Base-by-base conservation (phyloP, 768 basidiomycete genomes). In the Termitomyces sp. region DNA sequence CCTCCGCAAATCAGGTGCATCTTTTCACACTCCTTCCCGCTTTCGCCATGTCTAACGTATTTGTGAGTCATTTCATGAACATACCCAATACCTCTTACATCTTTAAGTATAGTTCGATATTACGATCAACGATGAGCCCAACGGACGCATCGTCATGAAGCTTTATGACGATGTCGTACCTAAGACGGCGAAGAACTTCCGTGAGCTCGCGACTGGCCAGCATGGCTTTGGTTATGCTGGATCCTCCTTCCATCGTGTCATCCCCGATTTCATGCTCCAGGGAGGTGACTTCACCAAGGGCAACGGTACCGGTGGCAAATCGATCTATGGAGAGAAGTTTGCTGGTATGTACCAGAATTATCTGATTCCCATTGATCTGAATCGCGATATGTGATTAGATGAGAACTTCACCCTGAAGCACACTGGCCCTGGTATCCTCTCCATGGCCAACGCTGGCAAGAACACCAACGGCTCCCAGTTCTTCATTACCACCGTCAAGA, bases 381-480 rank as follows among this genome's bases (percentile, higher is more conserved):
- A 34, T 52, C 57, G 30, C 18, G 46, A 44, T 34, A 11, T 59
- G 13, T 50, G 24, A 54, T 42, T 70, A 83, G 95, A 96, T 67
- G 95, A 96, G 77, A 95, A 95, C 79, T 91, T 92, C 73, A 65
- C 76, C 61, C 68, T 85, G 62, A 86, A 84, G 74, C 95, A 97
- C 80, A 80, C 73, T 59, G 87, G 86, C 67, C 80, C 79, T 33
- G 84, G 84, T 53, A 69, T 88, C 47, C 76, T 91, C 37, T 88
- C 87, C 51, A 90, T 90, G 87, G 92, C 92, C 31, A 94, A 95
- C 68, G 82, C 87, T 6, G 88, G 87, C 33, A 75, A 73, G 69
- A 86, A 93, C 76, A 95, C 93, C 63, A 95, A 95, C 67, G 93
- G 90, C 15, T 90, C 84, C 22, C 84, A 82, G 72, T 95, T 95